These are phyloP conservation scores for Trichoderma orchidacearum DNA, from an alignment of 495 filamentous ascomycete genomes.

Conservation along the genomic window DNA sequence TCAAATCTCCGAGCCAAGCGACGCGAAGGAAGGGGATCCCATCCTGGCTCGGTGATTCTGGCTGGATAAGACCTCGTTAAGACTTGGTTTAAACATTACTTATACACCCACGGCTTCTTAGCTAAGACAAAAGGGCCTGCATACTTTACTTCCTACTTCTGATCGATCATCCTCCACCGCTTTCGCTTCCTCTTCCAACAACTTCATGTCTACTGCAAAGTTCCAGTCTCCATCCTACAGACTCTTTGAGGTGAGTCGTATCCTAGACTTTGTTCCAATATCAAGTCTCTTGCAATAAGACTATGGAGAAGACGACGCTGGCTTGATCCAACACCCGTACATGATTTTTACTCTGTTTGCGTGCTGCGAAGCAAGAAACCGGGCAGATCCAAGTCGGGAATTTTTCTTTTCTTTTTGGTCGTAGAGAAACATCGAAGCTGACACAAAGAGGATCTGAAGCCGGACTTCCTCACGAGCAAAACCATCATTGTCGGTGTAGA, in stretches of 20 bases:
- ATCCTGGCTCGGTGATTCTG: background rate
- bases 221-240: constrained; percentile 34
- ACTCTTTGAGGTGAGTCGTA: constrained; percentile 33
- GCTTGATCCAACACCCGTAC: background rate
- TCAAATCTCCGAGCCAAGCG: constrained; percentile 1
- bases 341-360: background rate
- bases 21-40: background rate
- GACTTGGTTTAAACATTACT: background rate
- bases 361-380: background rate
- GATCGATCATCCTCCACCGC: background rate
- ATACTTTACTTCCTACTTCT: background rate
- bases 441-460: constrained; percentile 8
- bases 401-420: background rate
- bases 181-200: background rate
- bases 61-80: background rate
- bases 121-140: background rate
- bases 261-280: background rate
- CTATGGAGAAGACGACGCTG: background rate
- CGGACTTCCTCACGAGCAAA: constrained; percentile 9
- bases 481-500: constrained; percentile 17
- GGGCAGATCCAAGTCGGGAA: background rate
- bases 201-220: constrained; percentile 37
- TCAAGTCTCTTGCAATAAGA: background rate
- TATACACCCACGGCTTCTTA: background rate
- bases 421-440: constrained; percentile 1